Base-by-base conservation (phyloP, 2,329 filamentous ascomycete genomes). In the Pezizomycotina sp. region DNA sequence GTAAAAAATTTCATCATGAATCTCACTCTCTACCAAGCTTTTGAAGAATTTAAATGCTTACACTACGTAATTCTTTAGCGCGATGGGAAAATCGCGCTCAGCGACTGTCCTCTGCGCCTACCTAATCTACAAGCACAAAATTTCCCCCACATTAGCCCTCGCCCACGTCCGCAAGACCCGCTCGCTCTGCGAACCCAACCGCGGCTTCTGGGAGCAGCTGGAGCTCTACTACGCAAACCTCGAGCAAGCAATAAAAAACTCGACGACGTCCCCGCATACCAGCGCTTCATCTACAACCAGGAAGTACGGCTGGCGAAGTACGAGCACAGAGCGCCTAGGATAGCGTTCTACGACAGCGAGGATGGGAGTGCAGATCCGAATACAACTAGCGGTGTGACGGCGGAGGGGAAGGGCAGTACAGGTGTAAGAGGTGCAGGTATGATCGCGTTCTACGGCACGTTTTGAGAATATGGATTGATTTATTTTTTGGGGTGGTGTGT, bases 61-160 rank as follows among this genome's bases (percentile, higher is more conserved):
- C 4, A 9, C 8, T 9, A 6, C 12, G 5, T 23, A 23, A 14
- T 16, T 26, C 6, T 64, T 68, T 60, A 92, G 89, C 65, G 86
- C 83, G 14, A 92, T 92, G 74, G 89, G 89, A 34, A 92, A 91
- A 60, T 93, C 84, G 21, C 79, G 89, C 41, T 95, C 86, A 30
- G 79, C 86, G 48, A 76, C 82, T 20, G 71, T 80, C 47, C 68
- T 81, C 36, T 68, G 91, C 39, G 86, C 89, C 43, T 95, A 84
- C 58, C 64, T 95, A 32, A 76, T 95, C 46, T 74, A 69, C 58
- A 69, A 68, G 49, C 65, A 71, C 48, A 68, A 42, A 14, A 46
- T 50, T n/a, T 23, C 40, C 4, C 33, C 45, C 4, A 56, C 59
- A 6, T 71, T 77, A 28, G 83, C 84, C 2, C 61, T 95, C 31